Percentiles rank a stretch among this genome's conserved stretches.
phyloP scores from a whole-genome alignment of 2,329 filamentous ascomycete species.

The Didymosphaeria variabile region DNA sequence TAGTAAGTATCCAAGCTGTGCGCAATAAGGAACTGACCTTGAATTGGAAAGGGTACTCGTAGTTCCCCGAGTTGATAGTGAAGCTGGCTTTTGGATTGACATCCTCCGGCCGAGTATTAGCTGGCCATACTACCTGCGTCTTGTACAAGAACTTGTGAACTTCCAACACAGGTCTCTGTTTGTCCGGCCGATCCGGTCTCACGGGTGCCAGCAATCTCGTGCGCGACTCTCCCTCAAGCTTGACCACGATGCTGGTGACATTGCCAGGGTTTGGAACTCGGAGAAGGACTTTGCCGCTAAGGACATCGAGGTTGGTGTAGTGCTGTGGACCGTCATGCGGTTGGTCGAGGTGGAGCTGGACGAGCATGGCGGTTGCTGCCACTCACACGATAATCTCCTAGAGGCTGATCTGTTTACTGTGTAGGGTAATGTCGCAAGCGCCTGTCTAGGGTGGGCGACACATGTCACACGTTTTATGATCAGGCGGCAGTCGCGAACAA shows the following conservation, averaged over 20 bases:
- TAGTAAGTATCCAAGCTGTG: not conserved
- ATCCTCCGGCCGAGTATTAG: slow-evolving; percentile 54
- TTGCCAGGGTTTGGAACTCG: slow-evolving; percentile 55
- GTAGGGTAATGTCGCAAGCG: slow-evolving; percentile 28
- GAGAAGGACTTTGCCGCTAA: slow-evolving; percentile 66
- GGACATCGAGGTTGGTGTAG: slow-evolving; percentile 81
- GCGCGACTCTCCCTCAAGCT: slow-evolving; percentile 81
- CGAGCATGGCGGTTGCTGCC: slow-evolving; percentile 45
- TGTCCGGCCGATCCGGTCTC: slow-evolving; percentile 53
- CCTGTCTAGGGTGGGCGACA: slow-evolving; percentile 25
- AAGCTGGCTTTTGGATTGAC: slow-evolving; percentile 57
- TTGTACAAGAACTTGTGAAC: slow-evolving; percentile 75
- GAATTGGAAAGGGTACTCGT: slow-evolving; percentile 81
- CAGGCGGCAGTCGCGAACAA: slow-evolving; percentile 16
- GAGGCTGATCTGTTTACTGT: slow-evolving; percentile 14
- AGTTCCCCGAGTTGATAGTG: slow-evolving; percentile 72
- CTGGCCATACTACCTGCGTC: slow-evolving; percentile 76
- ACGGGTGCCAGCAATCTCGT: slow-evolving; percentile 68
- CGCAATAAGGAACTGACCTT: slow-evolving; percentile 63
- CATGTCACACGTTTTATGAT: slow-evolving; percentile 34
- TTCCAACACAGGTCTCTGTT: slow-evolving; percentile 58
- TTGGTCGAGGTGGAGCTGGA: slow-evolving; percentile 71
- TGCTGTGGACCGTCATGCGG: slow-evolving; percentile 64
- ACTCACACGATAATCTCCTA: slow-evolving; percentile 6
- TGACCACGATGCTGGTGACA: slow-evolving; percentile 72